Percentiles rank a stretch among this genome's conserved stretches.
Conservation (phyloP, 257 asterid genomes). For the Echium plantagineum region DNA sequence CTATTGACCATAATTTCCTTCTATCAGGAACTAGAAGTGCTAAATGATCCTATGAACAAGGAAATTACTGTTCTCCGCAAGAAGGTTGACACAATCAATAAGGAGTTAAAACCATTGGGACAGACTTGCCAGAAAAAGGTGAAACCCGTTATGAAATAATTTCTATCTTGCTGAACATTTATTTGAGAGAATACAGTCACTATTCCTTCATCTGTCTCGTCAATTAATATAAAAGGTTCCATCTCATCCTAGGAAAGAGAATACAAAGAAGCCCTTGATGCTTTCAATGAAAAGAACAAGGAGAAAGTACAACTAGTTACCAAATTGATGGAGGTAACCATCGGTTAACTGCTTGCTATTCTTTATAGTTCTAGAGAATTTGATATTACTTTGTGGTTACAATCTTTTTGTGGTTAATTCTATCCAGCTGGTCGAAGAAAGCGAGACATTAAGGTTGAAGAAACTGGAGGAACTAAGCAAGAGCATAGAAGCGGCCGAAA, state of each 20-base stretch:
- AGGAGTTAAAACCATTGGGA: background rate
- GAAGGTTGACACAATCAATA: background rate
- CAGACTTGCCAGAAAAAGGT: background rate
- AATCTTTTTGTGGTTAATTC: slow-evolving; percentile 7
- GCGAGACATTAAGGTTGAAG: slow-evolving; percentile 76
- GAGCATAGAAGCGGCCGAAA: slow-evolving; percentile 29
- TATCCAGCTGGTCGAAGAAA: slow-evolving; percentile 68
- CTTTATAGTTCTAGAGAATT: background rate
- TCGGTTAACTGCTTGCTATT: background rate
- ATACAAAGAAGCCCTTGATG: slow-evolving; percentile 68
- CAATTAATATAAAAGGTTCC: background rate
- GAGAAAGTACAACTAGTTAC: slow-evolving; percentile 65
- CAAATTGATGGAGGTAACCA: slow-evolving; percentile 66
- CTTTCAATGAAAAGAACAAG: slow-evolving; percentile 65
- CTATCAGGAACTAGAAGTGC: background rate
- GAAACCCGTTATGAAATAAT: background rate
- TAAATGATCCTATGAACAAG: background rate
- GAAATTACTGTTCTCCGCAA: background rate
- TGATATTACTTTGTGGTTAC: background rate
- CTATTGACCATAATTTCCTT: background rate
- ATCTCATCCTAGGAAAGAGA: slow-evolving; percentile 52
- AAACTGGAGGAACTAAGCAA: slow-evolving; percentile 82
- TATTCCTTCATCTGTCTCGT: background rate
- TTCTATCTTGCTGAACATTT: background rate
- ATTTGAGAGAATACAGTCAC: background rate